These are phyloP conservation scores for Trifolium dubium DNA, from an alignment of 306 rosid genomes.

Conservation along the genomic window DNA sequence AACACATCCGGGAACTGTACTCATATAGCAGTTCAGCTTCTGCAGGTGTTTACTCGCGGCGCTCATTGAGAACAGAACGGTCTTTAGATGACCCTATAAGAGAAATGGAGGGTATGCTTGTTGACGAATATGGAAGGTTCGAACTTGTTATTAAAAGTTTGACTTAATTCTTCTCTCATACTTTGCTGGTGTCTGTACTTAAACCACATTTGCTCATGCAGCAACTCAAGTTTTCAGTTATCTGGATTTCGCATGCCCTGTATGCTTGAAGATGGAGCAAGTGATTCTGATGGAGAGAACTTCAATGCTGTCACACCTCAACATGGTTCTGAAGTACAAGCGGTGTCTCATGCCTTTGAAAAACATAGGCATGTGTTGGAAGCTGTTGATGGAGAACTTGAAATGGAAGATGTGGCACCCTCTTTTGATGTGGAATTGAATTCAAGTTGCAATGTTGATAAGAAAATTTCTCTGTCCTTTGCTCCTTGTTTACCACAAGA, in stretches of 20 bases:
- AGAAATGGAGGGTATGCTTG: constrained; percentile 99
- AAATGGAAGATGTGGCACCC: constrained; percentile 99
- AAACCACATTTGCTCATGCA: constrained; percentile 49
- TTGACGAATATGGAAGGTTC: constrained; percentile 99
- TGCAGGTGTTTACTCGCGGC: constrained; percentile 71
- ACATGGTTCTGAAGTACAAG: constrained; percentile 66
- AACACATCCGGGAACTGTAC: constrained; percentile 84
- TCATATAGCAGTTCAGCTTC: constrained; percentile 56
- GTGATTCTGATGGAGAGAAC: constrained; percentile 92
- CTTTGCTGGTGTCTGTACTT: constrained; percentile 18
- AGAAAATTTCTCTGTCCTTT: constrained; percentile 49
- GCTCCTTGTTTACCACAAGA: constrained; percentile 73
- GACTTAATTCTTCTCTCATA: constrained; percentile 13
- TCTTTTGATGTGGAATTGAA: constrained; percentile 67
- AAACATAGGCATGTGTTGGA: constrained; percentile 86
- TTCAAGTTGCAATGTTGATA: constrained; percentile 56
- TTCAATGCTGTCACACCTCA: constrained; percentile 89
- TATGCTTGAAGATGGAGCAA: constrained; percentile 84
- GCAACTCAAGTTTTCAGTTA: constrained; percentile 95
- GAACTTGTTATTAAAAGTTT: constrained; percentile 41
- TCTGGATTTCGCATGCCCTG: constrained; percentile 93
- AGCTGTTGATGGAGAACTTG: constrained; percentile 98
- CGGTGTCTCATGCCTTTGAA: constrained; percentile 50
- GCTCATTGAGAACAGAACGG: constrained; percentile 92
- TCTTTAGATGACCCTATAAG: constrained; percentile 94